phyloP scores from a whole-genome alignment of 2,329 filamentous ascomycete genomes.

The Claviceps africana region DNA sequence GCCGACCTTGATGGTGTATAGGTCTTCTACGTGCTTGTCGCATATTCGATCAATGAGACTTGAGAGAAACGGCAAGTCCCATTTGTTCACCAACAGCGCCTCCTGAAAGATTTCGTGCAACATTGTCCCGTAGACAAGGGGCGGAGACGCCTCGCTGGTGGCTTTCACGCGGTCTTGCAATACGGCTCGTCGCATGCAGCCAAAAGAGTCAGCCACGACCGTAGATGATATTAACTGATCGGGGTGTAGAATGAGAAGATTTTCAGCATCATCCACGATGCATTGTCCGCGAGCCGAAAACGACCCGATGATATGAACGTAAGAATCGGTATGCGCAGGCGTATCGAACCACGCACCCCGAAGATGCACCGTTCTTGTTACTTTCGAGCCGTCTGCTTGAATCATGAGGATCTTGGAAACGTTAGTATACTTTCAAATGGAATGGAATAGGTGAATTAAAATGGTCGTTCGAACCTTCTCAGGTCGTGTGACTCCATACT shows the following conservation, averaged over 20 bases:
- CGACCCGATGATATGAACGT: constrained; percentile 73
- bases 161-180: constrained; percentile 92
- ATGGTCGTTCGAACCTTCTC: constrained; percentile 50
- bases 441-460: constrained; percentile 5
- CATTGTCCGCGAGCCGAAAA: constrained; percentile 61
- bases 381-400: constrained; percentile 58
- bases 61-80: constrained; percentile 56
- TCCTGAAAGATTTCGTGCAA: constrained; percentile 93
- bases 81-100: constrained; percentile 68
- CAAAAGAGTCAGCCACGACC: constrained; percentile 91
- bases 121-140: constrained; percentile 83
- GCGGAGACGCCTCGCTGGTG: constrained; percentile 62
- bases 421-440: constrained; percentile 7
- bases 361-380: constrained; percentile 55
- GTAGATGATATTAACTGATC: constrained; percentile 93
- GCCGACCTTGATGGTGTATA: constrained; percentile 75
- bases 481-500: constrained; percentile 40
- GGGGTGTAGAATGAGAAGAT: constrained; percentile 82
- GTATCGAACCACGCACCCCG: constrained; percentile 81
- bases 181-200: constrained; percentile 78
- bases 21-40: constrained; percentile 69
- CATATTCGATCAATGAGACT: constrained; percentile 54
- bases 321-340: constrained; percentile 57
- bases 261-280: constrained; percentile 65
- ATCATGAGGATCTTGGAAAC: constrained; percentile 57